A percentile compares a stretch with the other conserved stretches of the same genome.
Conservation (phyloP, 306 rosid genomes). For the Gillenia trifoliata region DNA sequence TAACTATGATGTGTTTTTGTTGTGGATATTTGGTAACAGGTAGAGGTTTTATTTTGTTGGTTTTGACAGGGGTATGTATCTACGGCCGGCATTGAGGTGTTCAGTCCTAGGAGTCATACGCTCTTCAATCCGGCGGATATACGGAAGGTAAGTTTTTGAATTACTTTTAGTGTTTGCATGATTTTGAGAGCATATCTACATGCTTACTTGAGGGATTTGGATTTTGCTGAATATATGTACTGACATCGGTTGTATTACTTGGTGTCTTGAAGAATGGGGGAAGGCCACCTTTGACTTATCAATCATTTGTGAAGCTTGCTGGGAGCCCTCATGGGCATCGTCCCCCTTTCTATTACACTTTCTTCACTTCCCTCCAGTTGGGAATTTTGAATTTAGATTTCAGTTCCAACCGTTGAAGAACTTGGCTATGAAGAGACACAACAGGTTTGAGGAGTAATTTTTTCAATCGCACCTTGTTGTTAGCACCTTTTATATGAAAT, state of each 20-base stretch:
- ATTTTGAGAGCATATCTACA: not conserved
- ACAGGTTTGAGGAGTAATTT: constrained; percentile 38
- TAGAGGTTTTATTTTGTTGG: not conserved
- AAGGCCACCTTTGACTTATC: constrained; percentile 79
- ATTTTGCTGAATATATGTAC: constrained; percentile 1
- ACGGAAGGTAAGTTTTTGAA: constrained; percentile 41
- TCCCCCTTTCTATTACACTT: constrained; percentile 39
- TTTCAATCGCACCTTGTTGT: not conserved
- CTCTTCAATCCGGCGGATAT: constrained; percentile 75
- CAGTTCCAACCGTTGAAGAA: constrained; percentile 63
- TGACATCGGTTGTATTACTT: constrained; percentile 24
- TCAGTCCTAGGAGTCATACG: constrained; percentile 84
- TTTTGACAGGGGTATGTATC: constrained; percentile 50
- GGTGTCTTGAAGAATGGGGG: constrained; percentile 72
- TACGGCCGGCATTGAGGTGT: constrained; percentile 66
- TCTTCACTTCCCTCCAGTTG: constrained; percentile 71
- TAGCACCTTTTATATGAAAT: constrained; percentile 11
- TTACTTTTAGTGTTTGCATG: no score
- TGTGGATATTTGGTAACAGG: not conserved
- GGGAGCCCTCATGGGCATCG: constrained; percentile 52
- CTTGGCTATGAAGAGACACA: constrained; percentile 64
- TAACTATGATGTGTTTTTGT: not conserved
- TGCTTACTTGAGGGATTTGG: not conserved
- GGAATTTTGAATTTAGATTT: constrained; percentile 45
- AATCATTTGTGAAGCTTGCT: constrained; percentile 81